phyloP scores from a whole-genome alignment of 441 rosid species.

The Capsella rubella region DNA sequence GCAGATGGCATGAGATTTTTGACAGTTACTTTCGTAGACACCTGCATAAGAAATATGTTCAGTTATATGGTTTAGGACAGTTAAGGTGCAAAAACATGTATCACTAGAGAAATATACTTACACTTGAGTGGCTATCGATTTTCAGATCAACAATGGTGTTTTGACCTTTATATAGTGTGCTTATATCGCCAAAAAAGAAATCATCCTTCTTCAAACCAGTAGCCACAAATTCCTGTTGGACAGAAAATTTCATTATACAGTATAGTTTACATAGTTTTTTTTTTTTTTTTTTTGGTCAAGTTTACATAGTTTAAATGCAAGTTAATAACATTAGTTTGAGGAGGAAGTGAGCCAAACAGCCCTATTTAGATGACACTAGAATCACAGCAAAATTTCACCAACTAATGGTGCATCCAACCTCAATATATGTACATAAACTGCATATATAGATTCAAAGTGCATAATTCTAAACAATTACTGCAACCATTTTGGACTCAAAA shows the following conservation, averaged over 20 bases:
- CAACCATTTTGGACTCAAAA: neutral
- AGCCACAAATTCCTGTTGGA: slow-evolving; percentile 69
- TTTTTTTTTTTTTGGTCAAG: too few species aligned
- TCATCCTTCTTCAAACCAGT: slow-evolving; percentile 75
- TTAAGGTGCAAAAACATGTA: slow-evolving; percentile 15
- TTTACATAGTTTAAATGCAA: neutral
- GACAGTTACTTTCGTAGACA: slow-evolving; percentile 70
- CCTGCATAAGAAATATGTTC: slow-evolving; percentile 51
- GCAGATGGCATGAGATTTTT: slow-evolving; percentile 64
- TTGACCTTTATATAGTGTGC: slow-evolving; percentile 64
- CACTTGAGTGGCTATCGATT: slow-evolving; percentile 77
- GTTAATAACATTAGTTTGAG: neutral
- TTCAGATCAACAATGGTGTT: slow-evolving; percentile 72
- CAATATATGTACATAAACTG: slow-evolving; percentile 1
- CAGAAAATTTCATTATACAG: neutral
- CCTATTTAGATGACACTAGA: slow-evolving; percentile 4
- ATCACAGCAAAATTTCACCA: neutral
- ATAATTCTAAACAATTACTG: neutral
- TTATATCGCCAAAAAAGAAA: slow-evolving; percentile 74
- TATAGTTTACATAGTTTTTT: neutral
- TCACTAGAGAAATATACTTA: slow-evolving; percentile 46
- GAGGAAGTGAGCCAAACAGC: neutral
- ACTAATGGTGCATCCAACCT: neutral
- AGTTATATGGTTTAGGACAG: slow-evolving; percentile 13
- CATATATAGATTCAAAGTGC: slow-evolving; percentile 8